These are phyloP conservation scores for Aspergillus funiculosus DNA, from an alignment of 495 filamentous ascomycete genomes.

Conservation along the genomic window DNA sequence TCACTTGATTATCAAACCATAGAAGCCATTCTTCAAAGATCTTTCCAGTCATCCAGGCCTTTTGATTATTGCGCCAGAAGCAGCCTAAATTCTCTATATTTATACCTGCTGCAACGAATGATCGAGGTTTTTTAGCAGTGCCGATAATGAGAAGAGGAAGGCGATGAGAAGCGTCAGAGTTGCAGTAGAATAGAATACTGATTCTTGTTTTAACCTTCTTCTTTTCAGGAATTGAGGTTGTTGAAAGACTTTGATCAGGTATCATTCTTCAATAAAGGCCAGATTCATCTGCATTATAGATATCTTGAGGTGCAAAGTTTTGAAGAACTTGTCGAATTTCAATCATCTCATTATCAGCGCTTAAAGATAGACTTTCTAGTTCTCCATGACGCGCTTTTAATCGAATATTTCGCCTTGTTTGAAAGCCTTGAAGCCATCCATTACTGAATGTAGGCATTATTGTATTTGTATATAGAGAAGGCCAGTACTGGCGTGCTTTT, in stretches of 20 bases:
- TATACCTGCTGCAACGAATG: slow-evolving; percentile 12
- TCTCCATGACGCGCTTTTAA: neutral
- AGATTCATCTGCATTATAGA: slow-evolving; percentile 30
- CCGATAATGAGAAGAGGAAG: slow-evolving; percentile 26
- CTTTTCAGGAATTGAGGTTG: neutral
- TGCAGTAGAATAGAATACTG: slow-evolving; percentile 17
- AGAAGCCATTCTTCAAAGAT: slow-evolving; percentile 27
- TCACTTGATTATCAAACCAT: slow-evolving; percentile 24
- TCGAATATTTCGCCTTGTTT: too few relatives aligned
- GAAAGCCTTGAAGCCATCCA: slow-evolving; percentile 5
- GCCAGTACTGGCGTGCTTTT: slow-evolving; percentile 4
- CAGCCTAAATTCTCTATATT: slow-evolving; percentile 19
- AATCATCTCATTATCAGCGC: neutral
- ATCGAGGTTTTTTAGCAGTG: slow-evolving; percentile 18
- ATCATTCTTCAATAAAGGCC: slow-evolving; percentile 24
- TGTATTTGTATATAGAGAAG: neutral
- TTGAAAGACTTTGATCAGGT: slow-evolving; percentile 19
- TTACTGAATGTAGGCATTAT: slow-evolving; percentile 10
- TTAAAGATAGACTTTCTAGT: neutral
- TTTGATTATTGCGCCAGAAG: slow-evolving; percentile 22
- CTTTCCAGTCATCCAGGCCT: slow-evolving; percentile 25
- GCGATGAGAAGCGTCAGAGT: slow-evolving; percentile 19
- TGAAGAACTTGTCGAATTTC: neutral
- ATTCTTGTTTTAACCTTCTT: slow-evolving; percentile 24
- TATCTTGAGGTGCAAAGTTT: slow-evolving; percentile 18